Evolutionary conservation across 495 filamentous ascomycete genomes (phyloP).

Genomic region (Lepraria neglecta): DNA sequence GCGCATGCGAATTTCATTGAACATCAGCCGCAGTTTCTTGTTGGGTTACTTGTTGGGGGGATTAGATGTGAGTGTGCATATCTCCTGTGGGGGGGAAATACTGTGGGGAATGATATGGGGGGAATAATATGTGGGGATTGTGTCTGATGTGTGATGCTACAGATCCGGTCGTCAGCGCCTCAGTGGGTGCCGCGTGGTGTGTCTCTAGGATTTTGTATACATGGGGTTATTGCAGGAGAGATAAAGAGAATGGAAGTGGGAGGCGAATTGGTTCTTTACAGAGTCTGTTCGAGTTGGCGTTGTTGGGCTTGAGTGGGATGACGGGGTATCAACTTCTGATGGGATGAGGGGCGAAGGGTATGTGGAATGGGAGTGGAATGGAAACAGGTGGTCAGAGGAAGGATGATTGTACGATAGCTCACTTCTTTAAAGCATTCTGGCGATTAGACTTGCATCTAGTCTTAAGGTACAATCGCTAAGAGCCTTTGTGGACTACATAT

Average conservation of each 20-base stretch:
- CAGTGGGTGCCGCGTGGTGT: constrained; percentile 52
- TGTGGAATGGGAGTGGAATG: constrained; percentile 1
- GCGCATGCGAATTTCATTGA: constrained; percentile 68
- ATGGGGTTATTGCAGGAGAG: constrained; percentile 51
- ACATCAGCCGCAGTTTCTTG: constrained; percentile 54
- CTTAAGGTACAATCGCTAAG: too few relatives aligned
- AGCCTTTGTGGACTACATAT: too few relatives aligned
- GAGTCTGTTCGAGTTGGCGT: constrained; percentile 40
- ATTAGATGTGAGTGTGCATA: too few relatives aligned
- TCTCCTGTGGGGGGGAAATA: too few relatives aligned
- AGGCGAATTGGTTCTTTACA: constrained; percentile 37
- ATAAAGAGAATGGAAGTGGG: constrained; percentile 44
- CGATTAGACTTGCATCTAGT: too few relatives aligned
- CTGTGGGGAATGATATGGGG: too few relatives aligned
- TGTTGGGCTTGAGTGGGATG: constrained; percentile 40
- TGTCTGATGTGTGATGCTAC: too few relatives aligned
- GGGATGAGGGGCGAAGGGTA: constrained; percentile 1
- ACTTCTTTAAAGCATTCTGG: too few relatives aligned
- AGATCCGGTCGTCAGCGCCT: constrained; percentile 50
- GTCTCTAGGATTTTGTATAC: constrained; percentile 49
- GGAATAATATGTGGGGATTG: too few relatives aligned
- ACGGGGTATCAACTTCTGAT: constrained; percentile 27
- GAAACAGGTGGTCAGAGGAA: too few relatives aligned
- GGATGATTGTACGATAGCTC: too few relatives aligned
- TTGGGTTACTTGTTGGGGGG: constrained; percentile 48